Base-by-base conservation (phyloP, 2,329 filamentous ascomycete genomes). In the Aspergillus candidus region DNA sequence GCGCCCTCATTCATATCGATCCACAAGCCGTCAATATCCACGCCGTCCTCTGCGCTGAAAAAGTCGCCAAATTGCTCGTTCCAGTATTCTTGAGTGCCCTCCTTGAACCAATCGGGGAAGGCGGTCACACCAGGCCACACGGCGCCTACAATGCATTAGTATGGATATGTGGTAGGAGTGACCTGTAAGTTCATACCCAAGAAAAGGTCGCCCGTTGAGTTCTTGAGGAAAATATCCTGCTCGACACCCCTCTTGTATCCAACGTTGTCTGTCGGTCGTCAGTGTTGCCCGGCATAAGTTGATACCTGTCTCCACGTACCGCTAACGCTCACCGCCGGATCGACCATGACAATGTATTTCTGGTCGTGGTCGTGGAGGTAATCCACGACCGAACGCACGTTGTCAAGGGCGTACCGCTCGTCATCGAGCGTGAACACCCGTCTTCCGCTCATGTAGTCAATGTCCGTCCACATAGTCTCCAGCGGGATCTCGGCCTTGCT, bases 21-120 rank as follows among this genome's bases (percentile, higher is more conserved):
- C 83, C 85, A 90, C 1, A 91, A 70, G 1, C 78, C 86, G 49
- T 91, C 86, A 38, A 91, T 83, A 51, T 90, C 79, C 12, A 91
- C 73, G 27, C 86, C 86, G 2, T 67, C 73, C 0, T 80, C 70
- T 0, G 76, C 65, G 47, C 75, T 64, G 67, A 90, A 89, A 68
- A 87, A 87, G 1, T 58, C 62, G 0, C 59, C 63, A 53, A 91
- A 83, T 58, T 90, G 77, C 4, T 73, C 72, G 51, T 80, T 80
- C 86, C 86, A 91, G 63, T 81, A 93, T 1, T 67, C 57, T 38
- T 80, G 74, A 2, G 80, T 78, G 40, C 79, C 79, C 6, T 76
- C 73, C 13, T 80, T 70, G 58, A 89, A 88, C 86, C 86, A 91
- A 61, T 91, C 87, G 0, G 84, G 84, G 65, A 82, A 88, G 10